Percentiles rank a stretch among this genome's conserved stretches.
Conservation (phyloP, 1,284 basidiomycete genomes). For the Moniliella sp. region DNA sequence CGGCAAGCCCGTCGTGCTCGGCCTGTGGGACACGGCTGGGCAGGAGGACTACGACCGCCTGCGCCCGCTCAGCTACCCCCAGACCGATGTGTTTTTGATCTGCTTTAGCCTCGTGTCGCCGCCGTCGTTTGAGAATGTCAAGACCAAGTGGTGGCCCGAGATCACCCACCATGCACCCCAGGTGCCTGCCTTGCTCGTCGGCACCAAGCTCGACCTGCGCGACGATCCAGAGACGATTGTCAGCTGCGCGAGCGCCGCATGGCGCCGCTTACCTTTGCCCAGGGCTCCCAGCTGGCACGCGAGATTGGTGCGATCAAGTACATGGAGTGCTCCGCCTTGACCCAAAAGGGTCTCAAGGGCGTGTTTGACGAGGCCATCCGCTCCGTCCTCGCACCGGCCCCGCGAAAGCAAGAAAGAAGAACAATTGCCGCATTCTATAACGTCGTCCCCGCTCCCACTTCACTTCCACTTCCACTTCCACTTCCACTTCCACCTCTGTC, state of each 20-base stretch:
- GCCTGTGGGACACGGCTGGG: slow-evolving; percentile 48
- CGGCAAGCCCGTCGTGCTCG: slow-evolving; percentile 88
- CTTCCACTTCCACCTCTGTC: too few species aligned
- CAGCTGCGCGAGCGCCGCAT: slow-evolving; percentile 77
- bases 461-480: background rate
- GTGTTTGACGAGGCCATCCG: slow-evolving; percentile 32
- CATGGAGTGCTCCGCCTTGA: slow-evolving; percentile 85
- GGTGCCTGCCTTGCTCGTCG: slow-evolving; percentile 75
- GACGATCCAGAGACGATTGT: slow-evolving; percentile 78
- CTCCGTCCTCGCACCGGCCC: slow-evolving; percentile 14
- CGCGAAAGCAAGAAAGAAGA: slow-evolving; percentile 28
- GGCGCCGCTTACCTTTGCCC: slow-evolving; percentile 71
- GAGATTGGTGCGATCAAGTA: slow-evolving; percentile 81
- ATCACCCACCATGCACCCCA: slow-evolving; percentile 84
- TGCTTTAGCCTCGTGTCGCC: slow-evolving; percentile 95
- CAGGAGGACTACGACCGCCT: slow-evolving; percentile 60
- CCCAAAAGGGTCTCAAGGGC: slow-evolving; percentile 54
- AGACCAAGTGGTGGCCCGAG: slow-evolving; percentile 51
- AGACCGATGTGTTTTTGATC: slow-evolving; percentile 96
- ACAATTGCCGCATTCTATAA: slow-evolving; percentile 27
- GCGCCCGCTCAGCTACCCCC: slow-evolving; percentile 92
- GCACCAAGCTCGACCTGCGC: slow-evolving; percentile 89
- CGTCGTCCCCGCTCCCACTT: background rate
- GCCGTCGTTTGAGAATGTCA: slow-evolving; percentile 91
- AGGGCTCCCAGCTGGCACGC: slow-evolving; percentile 71